These are phyloP conservation scores for Dichomitus squalens DNA, from an alignment of 1,284 basidiomycete genomes.

Conservation along the genomic window DNA sequence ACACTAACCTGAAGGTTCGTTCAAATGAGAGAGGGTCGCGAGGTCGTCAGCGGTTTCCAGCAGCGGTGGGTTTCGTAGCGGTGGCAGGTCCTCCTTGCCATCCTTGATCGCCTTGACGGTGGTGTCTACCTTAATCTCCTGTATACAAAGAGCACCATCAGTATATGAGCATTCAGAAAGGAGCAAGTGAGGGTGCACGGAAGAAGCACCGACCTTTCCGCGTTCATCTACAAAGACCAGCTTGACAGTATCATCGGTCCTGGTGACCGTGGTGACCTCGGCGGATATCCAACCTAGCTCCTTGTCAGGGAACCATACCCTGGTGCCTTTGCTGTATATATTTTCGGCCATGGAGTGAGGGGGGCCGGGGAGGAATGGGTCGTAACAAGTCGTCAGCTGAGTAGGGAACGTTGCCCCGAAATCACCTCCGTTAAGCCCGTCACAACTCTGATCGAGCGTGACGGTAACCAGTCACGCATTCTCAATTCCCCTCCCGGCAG, in stretches of 20 bases:
- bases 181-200: not conserved
- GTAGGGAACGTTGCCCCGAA: not conserved
- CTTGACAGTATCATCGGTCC: conserved; percentile 69
- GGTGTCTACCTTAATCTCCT: conserved; percentile 83
- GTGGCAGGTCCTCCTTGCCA: conserved; percentile 79
- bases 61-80: conserved; percentile 94
- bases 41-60: conserved; percentile 98
- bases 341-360: conserved; percentile 70
- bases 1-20: conserved; percentile 89
- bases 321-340: conserved; percentile 83
- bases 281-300: conserved; percentile 92
- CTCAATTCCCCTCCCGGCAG: not conserved
- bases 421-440: conserved; percentile 3
- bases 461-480: not conserved
- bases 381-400: conserved; percentile 27
- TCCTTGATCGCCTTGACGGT: conserved; percentile 77
- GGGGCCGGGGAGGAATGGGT: conserved; percentile 15
- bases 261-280: conserved; percentile 70
- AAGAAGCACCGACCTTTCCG: conserved; percentile 65
- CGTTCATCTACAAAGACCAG: conserved; percentile 84
- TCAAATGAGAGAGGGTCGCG: conserved; percentile 96
- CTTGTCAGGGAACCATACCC: conserved; percentile 91
- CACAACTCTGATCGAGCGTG: conserved; percentile 1
- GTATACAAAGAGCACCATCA: conserved; percentile 8
- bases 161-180: conserved; percentile 1